phyloP scores from a whole-genome alignment of 139 green algal species.

The Micractinium sp. region DNA sequence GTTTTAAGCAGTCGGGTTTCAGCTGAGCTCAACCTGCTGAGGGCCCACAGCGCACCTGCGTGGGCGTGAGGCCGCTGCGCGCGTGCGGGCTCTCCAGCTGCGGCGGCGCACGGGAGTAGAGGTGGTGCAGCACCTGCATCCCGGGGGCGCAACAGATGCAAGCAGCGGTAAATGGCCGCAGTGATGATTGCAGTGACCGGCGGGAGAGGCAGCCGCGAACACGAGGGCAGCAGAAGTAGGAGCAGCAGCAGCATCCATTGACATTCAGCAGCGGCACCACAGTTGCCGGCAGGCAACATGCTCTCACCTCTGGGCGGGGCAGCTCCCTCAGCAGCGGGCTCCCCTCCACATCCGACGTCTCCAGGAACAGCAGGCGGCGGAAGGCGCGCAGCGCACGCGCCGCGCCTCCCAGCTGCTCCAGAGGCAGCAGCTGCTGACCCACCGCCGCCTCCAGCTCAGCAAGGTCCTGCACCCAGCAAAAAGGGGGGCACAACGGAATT shows the following conservation, averaged over 20 bases:
- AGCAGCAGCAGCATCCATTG: too few relatives aligned
- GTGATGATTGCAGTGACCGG: too few relatives aligned
- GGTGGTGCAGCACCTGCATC: constrained; percentile 81
- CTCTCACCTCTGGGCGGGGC: constrained; percentile 55
- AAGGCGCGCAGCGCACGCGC: constrained; percentile 75
- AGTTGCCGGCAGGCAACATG: too few relatives aligned
- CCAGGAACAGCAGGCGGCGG: constrained; percentile 71
- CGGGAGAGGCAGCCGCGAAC: too few relatives aligned
- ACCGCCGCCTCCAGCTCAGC: constrained; percentile 88
- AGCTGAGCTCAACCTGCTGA: too few relatives aligned
- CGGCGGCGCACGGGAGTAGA: constrained; percentile 80
- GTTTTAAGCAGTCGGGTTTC: too few relatives aligned
- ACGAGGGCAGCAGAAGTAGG: too few relatives aligned
- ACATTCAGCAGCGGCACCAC: too few relatives aligned
- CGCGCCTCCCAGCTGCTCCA: constrained; percentile 74
- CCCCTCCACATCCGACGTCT: constrained; percentile 10
- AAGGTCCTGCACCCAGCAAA: constrained; percentile 72
- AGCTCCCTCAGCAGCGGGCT: constrained; percentile 73
- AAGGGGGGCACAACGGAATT: too few relatives aligned
- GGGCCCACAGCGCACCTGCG: constrained; percentile 34
- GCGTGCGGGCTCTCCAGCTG: constrained; percentile 79
- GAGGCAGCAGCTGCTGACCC: constrained; percentile 72
- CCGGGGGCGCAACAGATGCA: too few relatives aligned
- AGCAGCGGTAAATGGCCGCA: too few relatives aligned
- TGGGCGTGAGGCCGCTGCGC: constrained; percentile 67